Evolutionary conservation across 2,329 filamentous ascomycete species (phyloP), one percentile per base, ranked within the genome.

Genomic region (Claviceps paspali): DNA sequence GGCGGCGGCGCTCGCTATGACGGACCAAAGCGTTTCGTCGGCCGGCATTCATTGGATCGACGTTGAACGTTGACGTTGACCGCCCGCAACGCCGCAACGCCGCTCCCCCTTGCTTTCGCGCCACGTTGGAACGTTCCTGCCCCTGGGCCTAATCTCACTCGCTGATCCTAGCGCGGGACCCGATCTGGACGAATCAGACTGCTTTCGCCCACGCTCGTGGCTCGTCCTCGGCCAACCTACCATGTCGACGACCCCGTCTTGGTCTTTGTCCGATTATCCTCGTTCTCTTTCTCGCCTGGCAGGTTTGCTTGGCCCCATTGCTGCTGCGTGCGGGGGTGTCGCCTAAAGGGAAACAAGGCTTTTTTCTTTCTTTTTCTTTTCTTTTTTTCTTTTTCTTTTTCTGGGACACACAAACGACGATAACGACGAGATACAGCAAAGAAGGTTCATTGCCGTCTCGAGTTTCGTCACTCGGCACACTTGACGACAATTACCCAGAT

Each of bases 91-190:
- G n/a, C n/a, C n/a, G n/a, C n/a, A n/a, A n/a, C 31, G n/a, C 29
- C 8, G 11, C 30, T 19, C 10, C 23, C 32, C 17, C 26, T 26
- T 22, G 26, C 26, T n/a, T n/a, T 12, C 8, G 11, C 26, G 33
- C 33, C 33, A 35, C 24, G 18, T 35, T 35, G 15, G n/a, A n/a
- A n/a, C n/a, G n/a, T n/a, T n/a, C n/a, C n/a, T 29, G 9, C 33
- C 26, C 33, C 18, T 29, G 33, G 9, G 14, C 22, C 22, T 33
- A n/a, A 10, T 18, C 6, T 33, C n/a, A 18, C 22, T 10, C 21
- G 21, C n/a, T n/a, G n/a, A n/a, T n/a, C n/a, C n/a, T n/a, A n/a
- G n/a, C n/a, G n/a, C n/a, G n/a, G n/a, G n/a, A n/a, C n/a, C n/a
- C n/a, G n/a, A n/a, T 22, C n/a, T 12, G 9, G 18, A 22, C 12